Conservation (phyloP, 768 basidiomycete species). For the Dioszegia hungarica region DNA sequence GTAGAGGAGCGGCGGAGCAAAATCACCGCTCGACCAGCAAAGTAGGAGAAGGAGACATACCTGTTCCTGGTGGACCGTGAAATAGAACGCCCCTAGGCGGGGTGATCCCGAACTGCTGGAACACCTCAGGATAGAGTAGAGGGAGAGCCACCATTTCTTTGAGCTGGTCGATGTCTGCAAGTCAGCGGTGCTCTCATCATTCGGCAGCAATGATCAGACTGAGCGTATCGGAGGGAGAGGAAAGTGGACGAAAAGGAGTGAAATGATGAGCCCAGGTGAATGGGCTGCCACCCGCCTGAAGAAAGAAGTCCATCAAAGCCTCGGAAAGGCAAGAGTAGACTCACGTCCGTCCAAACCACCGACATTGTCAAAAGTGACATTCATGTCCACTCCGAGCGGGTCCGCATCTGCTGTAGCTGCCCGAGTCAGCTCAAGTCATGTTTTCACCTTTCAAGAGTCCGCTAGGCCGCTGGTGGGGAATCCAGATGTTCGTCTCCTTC, state of each 20-base stretch:
- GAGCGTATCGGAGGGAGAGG: not conserved
- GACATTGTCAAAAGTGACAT: conserved; percentile 92
- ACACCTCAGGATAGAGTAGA: conserved; percentile 91
- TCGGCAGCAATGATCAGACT: not conserved
- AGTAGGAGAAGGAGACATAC: conserved; percentile 54
- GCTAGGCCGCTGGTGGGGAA: too few relatives aligned
- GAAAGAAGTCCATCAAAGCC: not conserved
- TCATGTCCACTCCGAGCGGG: conserved; percentile 86
- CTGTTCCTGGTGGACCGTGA: conserved; percentile 98
- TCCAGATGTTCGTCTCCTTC: too few relatives aligned
- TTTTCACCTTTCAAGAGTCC: too few relatives aligned
- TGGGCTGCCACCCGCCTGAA: too few relatives aligned
- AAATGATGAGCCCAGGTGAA: too few relatives aligned
- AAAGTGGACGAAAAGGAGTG: too few relatives aligned
- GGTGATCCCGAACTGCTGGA: conserved; percentile 86
- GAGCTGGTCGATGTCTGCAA: conserved; percentile 80
- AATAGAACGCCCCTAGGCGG: conserved; percentile 95
- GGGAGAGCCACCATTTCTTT: conserved; percentile 99
- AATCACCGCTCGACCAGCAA: not conserved
- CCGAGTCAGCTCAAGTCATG: too few relatives aligned
- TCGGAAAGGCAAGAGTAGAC: conserved; percentile 38
- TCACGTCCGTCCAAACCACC: conserved; percentile 91
- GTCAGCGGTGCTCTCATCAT: not conserved
- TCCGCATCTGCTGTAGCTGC: conserved; percentile 88
- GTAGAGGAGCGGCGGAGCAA: too few relatives aligned